phyloP scores from a whole-genome alignment of 495 filamentous ascomycete genomes.

The Aspergillus nidulans region DNA sequence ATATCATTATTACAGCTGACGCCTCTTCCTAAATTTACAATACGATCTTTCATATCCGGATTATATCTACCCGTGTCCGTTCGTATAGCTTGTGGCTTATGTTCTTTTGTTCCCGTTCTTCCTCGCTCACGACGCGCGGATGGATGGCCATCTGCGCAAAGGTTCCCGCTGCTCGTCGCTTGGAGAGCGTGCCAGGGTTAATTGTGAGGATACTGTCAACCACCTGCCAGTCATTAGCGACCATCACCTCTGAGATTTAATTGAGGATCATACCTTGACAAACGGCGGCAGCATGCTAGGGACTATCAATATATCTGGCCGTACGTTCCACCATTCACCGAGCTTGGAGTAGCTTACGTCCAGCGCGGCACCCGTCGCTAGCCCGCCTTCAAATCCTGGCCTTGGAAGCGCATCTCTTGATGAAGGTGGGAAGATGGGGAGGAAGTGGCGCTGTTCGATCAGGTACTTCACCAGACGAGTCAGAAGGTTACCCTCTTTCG shows the following conservation, averaged over 20 bases:
- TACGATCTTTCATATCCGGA: slow-evolving; percentile 55
- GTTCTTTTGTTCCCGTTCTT: slow-evolving; percentile 55
- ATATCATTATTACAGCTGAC: slow-evolving; percentile 11
- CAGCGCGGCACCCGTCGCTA: slow-evolving; percentile 67
- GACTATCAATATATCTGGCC: slow-evolving; percentile 79
- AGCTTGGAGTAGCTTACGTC: slow-evolving; percentile 84
- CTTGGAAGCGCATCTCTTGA: slow-evolving; percentile 63
- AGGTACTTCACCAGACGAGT: slow-evolving; percentile 66
- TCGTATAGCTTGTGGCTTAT: slow-evolving; percentile 73
- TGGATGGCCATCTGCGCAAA: slow-evolving; percentile 74
- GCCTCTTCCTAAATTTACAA: slow-evolving; percentile 20
- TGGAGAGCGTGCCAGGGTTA: slow-evolving; percentile 85
- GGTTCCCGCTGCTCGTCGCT: slow-evolving; percentile 72
- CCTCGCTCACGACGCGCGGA: slow-evolving; percentile 53
- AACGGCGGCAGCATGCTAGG: slow-evolving; percentile 82
- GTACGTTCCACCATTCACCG: slow-evolving; percentile 80
- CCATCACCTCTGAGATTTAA: background rate
- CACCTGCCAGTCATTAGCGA: slow-evolving; percentile 47
- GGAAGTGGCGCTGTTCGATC: slow-evolving; percentile 84
- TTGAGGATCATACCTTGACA: slow-evolving; percentile 62
- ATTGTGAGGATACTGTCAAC: slow-evolving; percentile 80
- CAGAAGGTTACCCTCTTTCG: slow-evolving; percentile 54
- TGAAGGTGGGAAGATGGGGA: slow-evolving; percentile 78
- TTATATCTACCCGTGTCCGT: slow-evolving; percentile 79
- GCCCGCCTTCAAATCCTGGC: slow-evolving; percentile 48